phyloP scores from a whole-genome alignment of 176 grass and related monocot genomes.

The Avena sativa region DNA sequence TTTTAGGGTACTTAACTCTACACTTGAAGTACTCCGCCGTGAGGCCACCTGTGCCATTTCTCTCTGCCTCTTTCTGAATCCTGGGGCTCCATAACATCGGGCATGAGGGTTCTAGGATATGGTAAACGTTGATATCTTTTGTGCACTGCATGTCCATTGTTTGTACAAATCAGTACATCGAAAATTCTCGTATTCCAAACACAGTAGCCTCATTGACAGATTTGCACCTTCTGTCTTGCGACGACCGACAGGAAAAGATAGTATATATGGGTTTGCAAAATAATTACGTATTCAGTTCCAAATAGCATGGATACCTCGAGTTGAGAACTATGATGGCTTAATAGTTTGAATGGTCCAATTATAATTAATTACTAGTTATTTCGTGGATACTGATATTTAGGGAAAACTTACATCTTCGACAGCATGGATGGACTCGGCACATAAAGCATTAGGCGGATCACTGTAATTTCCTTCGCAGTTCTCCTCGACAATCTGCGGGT shows the following conservation, averaged over 20 bases:
- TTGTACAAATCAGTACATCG: neutral
- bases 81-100: neutral
- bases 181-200: neutral
- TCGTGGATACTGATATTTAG: neutral
- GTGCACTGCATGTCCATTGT: neutral
- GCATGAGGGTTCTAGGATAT: conserved; percentile 28
- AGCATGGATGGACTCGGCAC: conserved; percentile 32
- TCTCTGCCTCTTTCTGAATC: neutral
- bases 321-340: neutral
- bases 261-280: neutral
- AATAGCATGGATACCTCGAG: neutral
- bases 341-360: neutral
- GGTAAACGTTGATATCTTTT: neutral
- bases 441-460: conserved; percentile 23
- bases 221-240: neutral
- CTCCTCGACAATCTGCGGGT: conserved; percentile 31
- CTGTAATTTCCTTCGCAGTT: conserved; percentile 51
- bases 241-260: neutral
- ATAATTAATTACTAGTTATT: neutral
- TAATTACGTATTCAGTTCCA: neutral
- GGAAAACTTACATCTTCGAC: conserved; percentile 38
- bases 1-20: conserved; percentile 39
- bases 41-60: neutral
- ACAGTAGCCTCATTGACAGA: neutral
- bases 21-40: conserved; percentile 39